phyloP scores from a whole-genome alignment of 768 basidiomycete genomes.

The Artomyces pyxidatus region DNA sequence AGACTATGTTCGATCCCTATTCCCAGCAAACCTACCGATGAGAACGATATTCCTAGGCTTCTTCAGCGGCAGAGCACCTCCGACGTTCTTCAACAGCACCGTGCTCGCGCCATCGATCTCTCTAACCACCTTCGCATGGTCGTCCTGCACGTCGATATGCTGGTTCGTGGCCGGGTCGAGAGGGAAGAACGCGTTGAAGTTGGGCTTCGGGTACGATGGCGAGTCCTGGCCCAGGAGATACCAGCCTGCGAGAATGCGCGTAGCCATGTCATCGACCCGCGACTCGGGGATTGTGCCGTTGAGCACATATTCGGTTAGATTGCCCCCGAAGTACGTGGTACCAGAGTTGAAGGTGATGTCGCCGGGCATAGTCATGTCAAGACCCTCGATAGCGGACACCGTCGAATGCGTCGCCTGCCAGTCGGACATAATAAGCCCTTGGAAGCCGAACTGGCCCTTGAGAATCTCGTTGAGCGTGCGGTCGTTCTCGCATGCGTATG shows the following conservation, averaged over 20 bases:
- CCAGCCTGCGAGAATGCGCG: slow-evolving; percentile 67
- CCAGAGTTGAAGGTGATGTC: slow-evolving; percentile 38
- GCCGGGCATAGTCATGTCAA: slow-evolving; percentile 63
- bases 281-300: slow-evolving; percentile 63
- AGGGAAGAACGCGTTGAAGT: slow-evolving; percentile 60
- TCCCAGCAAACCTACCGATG: slow-evolving; percentile 37
- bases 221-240: slow-evolving; percentile 61
- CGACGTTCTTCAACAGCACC: slow-evolving; percentile 68
- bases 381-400: slow-evolving; percentile 47
- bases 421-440: slow-evolving; percentile 72
- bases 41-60: slow-evolving; percentile 52
- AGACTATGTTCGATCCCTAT: slow-evolving; percentile 13
- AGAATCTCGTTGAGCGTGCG: slow-evolving; percentile 65
- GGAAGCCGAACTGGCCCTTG: slow-evolving; percentile 70
- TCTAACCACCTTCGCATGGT: slow-evolving; percentile 61
- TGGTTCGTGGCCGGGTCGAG: slow-evolving; percentile 46
- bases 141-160: slow-evolving; percentile 59
- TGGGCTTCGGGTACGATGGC: slow-evolving; percentile 50
- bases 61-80: slow-evolving; percentile 47
- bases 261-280: slow-evolving; percentile 76
- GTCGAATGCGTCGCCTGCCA: slow-evolving; percentile 64
- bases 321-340: slow-evolving; percentile 55
- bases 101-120: slow-evolving; percentile 68
- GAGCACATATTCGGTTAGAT: slow-evolving; percentile 57
- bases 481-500: slow-evolving; percentile 70